Percentiles rank a stretch among this genome's conserved stretches.
phyloP scores from a whole-genome alignment of 345 rosid genomes.

The Dimocarpus longan region DNA sequence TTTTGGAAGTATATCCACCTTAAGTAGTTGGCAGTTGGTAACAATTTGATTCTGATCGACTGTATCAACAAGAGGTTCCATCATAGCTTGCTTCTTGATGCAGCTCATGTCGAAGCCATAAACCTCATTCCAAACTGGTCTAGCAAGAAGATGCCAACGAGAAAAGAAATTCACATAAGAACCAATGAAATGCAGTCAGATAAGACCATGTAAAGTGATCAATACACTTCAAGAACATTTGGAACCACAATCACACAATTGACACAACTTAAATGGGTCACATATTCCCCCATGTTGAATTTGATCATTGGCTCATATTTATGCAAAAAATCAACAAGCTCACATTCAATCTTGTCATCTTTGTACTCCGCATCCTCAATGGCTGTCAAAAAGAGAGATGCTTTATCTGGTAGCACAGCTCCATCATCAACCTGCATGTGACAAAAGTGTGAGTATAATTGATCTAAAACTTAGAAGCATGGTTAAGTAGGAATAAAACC shows the following conservation, averaged over 20 bases:
- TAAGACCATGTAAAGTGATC: background rate
- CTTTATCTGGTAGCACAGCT: constrained; percentile 86
- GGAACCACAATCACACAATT: constrained; percentile 3
- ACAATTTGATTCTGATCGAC: constrained; percentile 94
- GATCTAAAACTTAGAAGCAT: background rate
- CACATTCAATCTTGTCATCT: constrained; percentile 96
- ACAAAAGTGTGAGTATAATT: constrained; percentile 6
- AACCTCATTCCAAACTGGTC: constrained; percentile 87
- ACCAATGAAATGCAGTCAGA: background rate
- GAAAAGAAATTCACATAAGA: constrained; percentile 11
- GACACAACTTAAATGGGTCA: background rate
- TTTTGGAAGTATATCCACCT: constrained; percentile 44
- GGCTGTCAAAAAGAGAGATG: constrained; percentile 86
- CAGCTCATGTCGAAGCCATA: constrained; percentile 98
- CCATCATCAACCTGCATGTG: constrained; percentile 71
- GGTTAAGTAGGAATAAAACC: background rate
- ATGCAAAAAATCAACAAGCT: constrained; percentile 24
- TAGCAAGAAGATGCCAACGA: constrained; percentile 7
- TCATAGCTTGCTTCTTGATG: constrained; percentile 94
- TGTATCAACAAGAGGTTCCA: constrained; percentile 97
- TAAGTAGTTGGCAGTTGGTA: constrained; percentile 74
- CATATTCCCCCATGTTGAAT: background rate
- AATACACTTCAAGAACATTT: constrained; percentile 4
- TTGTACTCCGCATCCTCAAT: constrained; percentile 97
- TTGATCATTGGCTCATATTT: background rate